Evolutionary conservation across 2,329 filamentous ascomycete species (phyloP).

Genomic region (Aspergillus flavus): DNA sequence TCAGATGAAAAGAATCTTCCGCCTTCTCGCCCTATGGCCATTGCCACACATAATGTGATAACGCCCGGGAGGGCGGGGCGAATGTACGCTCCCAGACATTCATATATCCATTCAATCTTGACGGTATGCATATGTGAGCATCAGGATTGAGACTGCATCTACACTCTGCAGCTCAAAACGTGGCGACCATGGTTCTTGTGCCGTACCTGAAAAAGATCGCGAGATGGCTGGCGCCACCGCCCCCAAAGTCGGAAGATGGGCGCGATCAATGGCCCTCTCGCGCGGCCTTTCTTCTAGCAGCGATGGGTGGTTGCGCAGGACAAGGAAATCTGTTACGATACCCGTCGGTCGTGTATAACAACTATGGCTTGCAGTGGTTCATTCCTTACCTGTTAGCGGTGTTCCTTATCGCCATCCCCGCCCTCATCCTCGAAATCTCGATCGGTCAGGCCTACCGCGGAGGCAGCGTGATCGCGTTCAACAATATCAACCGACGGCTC

Average conservation of each 20-base stretch:
- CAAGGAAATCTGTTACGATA: slow-evolving; percentile 62
- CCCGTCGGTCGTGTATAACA: slow-evolving; percentile 62
- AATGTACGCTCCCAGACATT: neutral
- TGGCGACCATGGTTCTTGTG: slow-evolving; percentile 12
- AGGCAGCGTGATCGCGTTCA: slow-evolving; percentile 58
- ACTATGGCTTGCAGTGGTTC: slow-evolving; percentile 63
- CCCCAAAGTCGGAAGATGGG: slow-evolving; percentile 42
- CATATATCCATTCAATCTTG: neutral
- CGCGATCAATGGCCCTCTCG: slow-evolving; percentile 60
- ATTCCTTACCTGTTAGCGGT: slow-evolving; percentile 60
- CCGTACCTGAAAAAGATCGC: slow-evolving; percentile 25
- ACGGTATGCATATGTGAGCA: neutral
- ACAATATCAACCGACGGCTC: slow-evolving; percentile 56
- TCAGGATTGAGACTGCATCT: neutral
- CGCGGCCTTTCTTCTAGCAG: slow-evolving; percentile 58
- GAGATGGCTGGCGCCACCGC: slow-evolving; percentile 36
- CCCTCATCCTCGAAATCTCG: slow-evolving; percentile 58
- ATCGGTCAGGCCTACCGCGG: slow-evolving; percentile 58
- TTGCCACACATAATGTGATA: neutral
- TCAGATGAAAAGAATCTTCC: neutral
- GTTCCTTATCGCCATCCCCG: slow-evolving; percentile 59
- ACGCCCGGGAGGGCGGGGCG: neutral
- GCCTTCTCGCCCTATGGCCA: neutral
- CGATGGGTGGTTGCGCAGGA: slow-evolving; percentile 61
- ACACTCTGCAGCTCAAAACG: neutral